Percentiles rank a stretch among this genome's conserved stretches.
phyloP scores from a whole-genome alignment of 768 basidiomycete genomes.

The Tylopilus felleus region DNA sequence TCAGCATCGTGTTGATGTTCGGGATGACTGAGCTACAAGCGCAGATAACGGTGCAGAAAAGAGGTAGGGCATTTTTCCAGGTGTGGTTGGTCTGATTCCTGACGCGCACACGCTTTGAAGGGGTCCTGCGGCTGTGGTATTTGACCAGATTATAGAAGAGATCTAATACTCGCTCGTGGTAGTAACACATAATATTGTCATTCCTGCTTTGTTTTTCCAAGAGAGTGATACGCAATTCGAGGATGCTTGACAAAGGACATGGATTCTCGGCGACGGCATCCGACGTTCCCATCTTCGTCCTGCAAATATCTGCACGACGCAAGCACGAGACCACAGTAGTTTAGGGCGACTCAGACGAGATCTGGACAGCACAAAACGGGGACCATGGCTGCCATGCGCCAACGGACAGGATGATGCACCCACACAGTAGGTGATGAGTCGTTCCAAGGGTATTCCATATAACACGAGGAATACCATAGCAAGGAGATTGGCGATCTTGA shows the following conservation, averaged over 20 bases:
- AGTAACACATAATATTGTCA: background rate
- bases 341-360: no score
- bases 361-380: no score
- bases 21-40: constrained; percentile 48
- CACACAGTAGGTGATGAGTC: background rate
- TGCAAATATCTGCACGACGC: no score
- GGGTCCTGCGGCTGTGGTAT: constrained; percentile 32
- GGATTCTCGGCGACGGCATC: no score
- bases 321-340: no score
- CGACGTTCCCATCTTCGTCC: no score
- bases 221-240: no score
- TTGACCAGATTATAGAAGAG: constrained; percentile 33
- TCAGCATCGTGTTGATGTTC: constrained; percentile 41
- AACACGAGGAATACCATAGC: background rate
- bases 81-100: background rate
- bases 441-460: background rate
- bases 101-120: constrained; percentile 10
- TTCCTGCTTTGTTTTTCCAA: no score
- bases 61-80: constrained; percentile 12
- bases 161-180: constrained; percentile 6
- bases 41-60: constrained; percentile 33
- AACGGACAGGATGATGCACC: background rate
- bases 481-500: background rate
- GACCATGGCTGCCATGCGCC: background rate
- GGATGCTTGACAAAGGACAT: no score